phyloP scores from a whole-genome alignment of 2,329 filamentous ascomycete species.

The Colletotrichum salicis region DNA sequence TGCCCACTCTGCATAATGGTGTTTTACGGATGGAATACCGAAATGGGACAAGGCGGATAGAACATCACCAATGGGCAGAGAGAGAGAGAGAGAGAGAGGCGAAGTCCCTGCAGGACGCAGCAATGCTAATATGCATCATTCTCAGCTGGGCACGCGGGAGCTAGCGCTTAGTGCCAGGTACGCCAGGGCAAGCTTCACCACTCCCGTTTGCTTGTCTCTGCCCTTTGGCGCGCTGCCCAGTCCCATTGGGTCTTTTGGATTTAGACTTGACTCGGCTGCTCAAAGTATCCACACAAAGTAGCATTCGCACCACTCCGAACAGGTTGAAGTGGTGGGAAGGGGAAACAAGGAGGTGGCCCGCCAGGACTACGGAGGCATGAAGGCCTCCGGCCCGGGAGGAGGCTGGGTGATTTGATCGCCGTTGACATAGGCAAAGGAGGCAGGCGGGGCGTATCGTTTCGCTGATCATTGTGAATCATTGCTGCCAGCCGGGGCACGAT shows the following conservation, averaged over 20 bases:
- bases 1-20: background rate
- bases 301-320: conserved; percentile 10
- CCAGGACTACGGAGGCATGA: background rate
- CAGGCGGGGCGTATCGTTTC: conserved; percentile 15
- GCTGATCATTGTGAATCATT: conserved; percentile 10
- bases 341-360: background rate
- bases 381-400: background rate
- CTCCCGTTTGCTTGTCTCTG: conserved; percentile 6
- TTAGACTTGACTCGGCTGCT: conserved; percentile 7
- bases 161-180: conserved; percentile 31
- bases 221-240: background rate
- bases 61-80: background rate
- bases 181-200: conserved; percentile 32
- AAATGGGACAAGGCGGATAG: background rate
- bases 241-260: conserved; percentile 1
- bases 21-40: conserved; percentile 1
- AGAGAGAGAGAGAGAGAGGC: background rate
- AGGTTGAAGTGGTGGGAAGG: background rate
- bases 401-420: conserved; percentile 9
- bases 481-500: background rate
- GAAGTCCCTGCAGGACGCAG: conserved; percentile 26
- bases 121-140: conserved; percentile 12
- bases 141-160: conserved; percentile 9
- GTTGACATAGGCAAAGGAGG: background rate
- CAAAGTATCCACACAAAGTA: background rate